Base-by-base conservation (phyloP, 75 land plant genomes). In the Picea glauca region DNA sequence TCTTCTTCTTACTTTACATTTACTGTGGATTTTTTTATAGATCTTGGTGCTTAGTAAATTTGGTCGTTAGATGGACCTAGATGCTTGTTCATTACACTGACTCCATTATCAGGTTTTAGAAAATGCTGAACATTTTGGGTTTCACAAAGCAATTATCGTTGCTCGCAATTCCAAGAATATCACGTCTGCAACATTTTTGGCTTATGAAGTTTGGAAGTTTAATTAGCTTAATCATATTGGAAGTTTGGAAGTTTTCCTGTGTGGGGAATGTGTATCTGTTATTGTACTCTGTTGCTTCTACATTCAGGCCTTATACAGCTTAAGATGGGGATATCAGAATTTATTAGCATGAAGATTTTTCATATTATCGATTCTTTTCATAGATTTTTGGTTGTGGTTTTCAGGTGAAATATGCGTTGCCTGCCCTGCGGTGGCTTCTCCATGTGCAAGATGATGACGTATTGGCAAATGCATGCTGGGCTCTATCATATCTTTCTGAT, bases 401-500 rank as follows among this genome's bases (percentile, higher is more conserved):
- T 76, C 87, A 92, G 94, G 85, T 87, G 50, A 91, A 81, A 68
- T 86, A 88, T 58, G 94, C 93, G 0, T 82, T 92, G 43, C 90
- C 93, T 60, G 90, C 90, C 26, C 86, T 92, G 56, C 84, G 82
- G 78, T 77, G 81, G 7, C 88, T 92, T 38, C 85, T 90, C 58
- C 84, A 92, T 77, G 81, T 87, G 12, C 79, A 75, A 76, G 94
- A 92, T 83, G 93, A 90, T 35, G 93, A 92, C 58, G 89, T 88
- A 23, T 50, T 88, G 21, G 84, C 79, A 13, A 81, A 83, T 74
- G 86, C 85, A 81, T 91, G 90, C 82, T 76, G 92, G 82, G 83
- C 94, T 74, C 78, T 91, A 63, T 79, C 93, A 17, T 92, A 90
- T 76, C 82, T 92, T 15, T 90, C 94, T 40, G 94, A 92, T 90